Evolutionary conservation across 345 rosid genomes (phyloP).

Genomic region (Rhizophora mangle): DNA sequence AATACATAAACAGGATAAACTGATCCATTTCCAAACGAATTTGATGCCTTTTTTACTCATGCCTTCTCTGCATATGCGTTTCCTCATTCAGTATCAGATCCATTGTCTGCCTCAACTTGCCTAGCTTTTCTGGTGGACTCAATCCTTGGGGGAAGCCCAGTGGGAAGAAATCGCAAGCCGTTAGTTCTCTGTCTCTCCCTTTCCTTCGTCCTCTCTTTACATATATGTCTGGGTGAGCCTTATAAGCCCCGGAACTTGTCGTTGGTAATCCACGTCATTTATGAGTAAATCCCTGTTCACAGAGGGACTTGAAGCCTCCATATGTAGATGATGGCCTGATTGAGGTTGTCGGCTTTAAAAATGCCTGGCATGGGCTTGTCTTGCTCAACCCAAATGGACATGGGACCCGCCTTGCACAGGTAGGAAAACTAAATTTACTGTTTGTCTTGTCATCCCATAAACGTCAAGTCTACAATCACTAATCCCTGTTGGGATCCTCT

Average conservation of each 20-base stretch:
- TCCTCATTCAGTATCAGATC: slow-evolving; percentile 48
- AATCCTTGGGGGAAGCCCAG: slow-evolving; percentile 68
- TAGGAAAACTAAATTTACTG: slow-evolving; percentile 2
- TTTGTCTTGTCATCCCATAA: not conserved
- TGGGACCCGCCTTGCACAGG: slow-evolving; percentile 54
- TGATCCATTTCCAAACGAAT: no score
- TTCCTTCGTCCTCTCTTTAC: not conserved
- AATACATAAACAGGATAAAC: no score
- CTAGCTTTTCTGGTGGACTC: slow-evolving; percentile 78
- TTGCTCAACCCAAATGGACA: slow-evolving; percentile 45
- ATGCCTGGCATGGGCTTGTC: slow-evolving; percentile 50
- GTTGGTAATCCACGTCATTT: not conserved
- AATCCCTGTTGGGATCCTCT: no score
- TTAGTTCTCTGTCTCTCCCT: slow-evolving; percentile 26
- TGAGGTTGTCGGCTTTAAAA: slow-evolving; percentile 48
- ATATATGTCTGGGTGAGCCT: not conserved
- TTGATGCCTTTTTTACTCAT: no score
- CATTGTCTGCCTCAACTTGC: slow-evolving; percentile 70
- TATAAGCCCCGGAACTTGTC: not conserved
- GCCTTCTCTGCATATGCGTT: no score
- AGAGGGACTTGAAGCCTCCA: slow-evolving; percentile 45
- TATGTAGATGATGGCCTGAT: slow-evolving; percentile 45
- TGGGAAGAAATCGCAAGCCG: slow-evolving; percentile 42
- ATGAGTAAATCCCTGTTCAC: slow-evolving; percentile 1
- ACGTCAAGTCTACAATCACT: no score